Base-by-base conservation (phyloP, 2,329 filamentous ascomycete genomes). In the Pseudomassariella vexata region DNA sequence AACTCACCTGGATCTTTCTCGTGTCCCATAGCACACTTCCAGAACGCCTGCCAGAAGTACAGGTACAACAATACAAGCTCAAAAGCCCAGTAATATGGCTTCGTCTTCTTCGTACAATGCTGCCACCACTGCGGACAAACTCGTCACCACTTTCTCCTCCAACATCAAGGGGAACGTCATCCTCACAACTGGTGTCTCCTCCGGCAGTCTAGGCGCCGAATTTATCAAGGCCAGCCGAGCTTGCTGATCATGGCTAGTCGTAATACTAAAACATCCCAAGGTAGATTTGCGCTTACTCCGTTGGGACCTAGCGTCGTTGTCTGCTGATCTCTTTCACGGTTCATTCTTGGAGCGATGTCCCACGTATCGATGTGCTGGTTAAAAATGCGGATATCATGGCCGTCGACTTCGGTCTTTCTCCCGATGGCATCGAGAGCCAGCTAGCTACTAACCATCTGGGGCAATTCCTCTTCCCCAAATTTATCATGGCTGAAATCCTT, bases 211-310 rank as follows among this genome's bases (percentile, higher is more conserved):
- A n/a, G 62, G 63, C 17, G 50, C 52, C 19, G 38, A 41, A 9
- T 63, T 62, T 26, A 52, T 53, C 24, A 35, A 47, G 14, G 40
- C 52, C 22, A 48, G 68, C 23, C 64, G 66, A 15, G 41, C 54
- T 11, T 55, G 17, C 61, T 72, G 35, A 62, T 66, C 31, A 57
- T 69, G 17, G 63, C 56, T 6, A 63, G 65, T 17, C 66, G 68
- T 34, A 63, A 50, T 23, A 31, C 45, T 7, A 31, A 49, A 12
- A 71, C 68, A 33, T 40, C 62, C 8, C 47, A 59, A 14, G 49
- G 54, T 2, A 59, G 24, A 49, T 14, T 52, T 50, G 1, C 55
- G 56, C 22, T 32, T 46, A 3, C 41, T 66, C 4, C 25, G 50
- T 3, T 18, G 30, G n/a, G 28, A 35, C 9, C 22, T 35, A n/a